Evolutionary conservation across 2,329 filamentous ascomycete genomes (phyloP), one percentile per base, ranked within the genome.

Genomic region (Penicillium sp.): DNA sequence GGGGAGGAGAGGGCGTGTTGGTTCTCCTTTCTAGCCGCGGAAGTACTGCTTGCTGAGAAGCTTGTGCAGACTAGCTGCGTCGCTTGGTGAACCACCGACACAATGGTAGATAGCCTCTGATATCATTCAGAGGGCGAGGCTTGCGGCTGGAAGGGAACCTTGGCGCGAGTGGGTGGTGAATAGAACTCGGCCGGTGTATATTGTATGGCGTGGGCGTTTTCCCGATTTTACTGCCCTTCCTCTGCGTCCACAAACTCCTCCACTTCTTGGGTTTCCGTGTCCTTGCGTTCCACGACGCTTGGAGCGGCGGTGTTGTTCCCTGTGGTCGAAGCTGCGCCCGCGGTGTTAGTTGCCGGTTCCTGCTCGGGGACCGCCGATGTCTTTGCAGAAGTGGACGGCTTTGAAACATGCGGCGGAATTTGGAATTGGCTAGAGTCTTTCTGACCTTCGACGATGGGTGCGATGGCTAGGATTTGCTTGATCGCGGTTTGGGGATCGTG

Each of bases 391-490:
- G 50, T 39, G 55, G 47, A 16, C 10, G 57, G 51, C 24, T 54
- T 39, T 41, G 50, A 33, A 54, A 31, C 60, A 55, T 79, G 78
- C 60, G 83, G 79, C 60, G 87, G 83, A 58, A 89, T 86, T 63
- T 83, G 73, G 66, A 84, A 84, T 73, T 82, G 79, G 55, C 82
- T 77, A 43, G 78, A 77, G 24, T 79, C 74, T 67, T 83, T 85
- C 73, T 96, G 92, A 35, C 92, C 93, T 40, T 86, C 85, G 27
- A 98, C 73, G 60, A 99, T 90, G 1, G 95, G 92, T 54, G 91
- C 90, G 59, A 98, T 92, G 24, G 89, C 83, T 67, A 96, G 82
- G 56, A 98, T 92, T 73, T 98, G 94, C 70, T 96, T 84, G 5
- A 85, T 83, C 70, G 92, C 88, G 65, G 89, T 83, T 66, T 89